These are phyloP conservation scores for Bauhinia variegata DNA, from an alignment of 306 rosid species.

Conservation along the genomic window DNA sequence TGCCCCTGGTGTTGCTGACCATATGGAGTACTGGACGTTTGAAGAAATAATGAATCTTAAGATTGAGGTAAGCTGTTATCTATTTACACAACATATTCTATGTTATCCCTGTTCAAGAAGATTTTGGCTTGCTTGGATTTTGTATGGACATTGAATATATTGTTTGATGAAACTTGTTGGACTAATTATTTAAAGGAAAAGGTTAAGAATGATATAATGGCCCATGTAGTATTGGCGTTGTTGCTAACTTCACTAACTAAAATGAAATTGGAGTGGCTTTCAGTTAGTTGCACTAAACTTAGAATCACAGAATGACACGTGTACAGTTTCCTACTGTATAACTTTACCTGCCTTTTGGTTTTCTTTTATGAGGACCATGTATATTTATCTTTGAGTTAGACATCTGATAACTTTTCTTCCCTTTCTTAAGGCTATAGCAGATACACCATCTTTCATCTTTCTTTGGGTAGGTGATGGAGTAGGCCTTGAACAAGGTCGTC, in stretches of 20 bases:
- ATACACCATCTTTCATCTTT: constrained; percentile 96
- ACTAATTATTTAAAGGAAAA: constrained; percentile 18
- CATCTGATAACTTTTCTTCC: constrained; percentile 33
- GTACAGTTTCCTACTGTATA: neutral
- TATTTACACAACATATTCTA: constrained; percentile 11
- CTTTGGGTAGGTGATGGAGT: constrained; percentile 99
- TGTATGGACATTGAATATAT: constrained; percentile 16
- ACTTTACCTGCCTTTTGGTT: constrained; percentile 8
- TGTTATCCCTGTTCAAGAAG: neutral
- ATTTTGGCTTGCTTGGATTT: constrained; percentile 22
- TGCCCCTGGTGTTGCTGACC: constrained; percentile 99
- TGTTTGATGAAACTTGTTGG: constrained; percentile 20
- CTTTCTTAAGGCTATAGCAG: constrained; percentile 85
- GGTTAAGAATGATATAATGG: constrained; percentile 7
- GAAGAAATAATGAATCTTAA: constrained; percentile 99
- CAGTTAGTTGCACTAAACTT: neutral
- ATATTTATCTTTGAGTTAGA: constrained; percentile 31
- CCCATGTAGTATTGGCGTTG: constrained; percentile 9
- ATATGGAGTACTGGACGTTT: constrained; percentile 93
- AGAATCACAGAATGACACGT: constrained; percentile 13
- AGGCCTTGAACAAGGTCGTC: constrained; percentile 99
- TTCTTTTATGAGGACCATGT: constrained; percentile 21
- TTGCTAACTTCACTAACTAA: constrained; percentile 3
- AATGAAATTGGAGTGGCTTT: constrained; percentile 10
- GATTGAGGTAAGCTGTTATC: constrained; percentile 72